Base-by-base conservation (phyloP, 768 basidiomycete species). In the Lepiota subincarnata region DNA sequence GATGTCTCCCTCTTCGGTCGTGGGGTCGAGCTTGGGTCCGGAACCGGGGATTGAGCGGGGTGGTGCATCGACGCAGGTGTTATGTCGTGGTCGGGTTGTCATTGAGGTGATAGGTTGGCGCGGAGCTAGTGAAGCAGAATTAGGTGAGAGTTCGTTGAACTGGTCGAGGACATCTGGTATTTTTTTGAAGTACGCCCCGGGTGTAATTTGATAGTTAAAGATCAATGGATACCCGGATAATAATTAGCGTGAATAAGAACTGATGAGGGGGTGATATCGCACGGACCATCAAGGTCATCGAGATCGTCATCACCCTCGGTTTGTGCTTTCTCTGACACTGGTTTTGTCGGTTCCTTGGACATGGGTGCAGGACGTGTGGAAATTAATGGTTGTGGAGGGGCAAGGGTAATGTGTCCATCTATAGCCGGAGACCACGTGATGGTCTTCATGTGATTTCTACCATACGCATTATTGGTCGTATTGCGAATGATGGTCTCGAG, bases 281-380 rank as follows among this genome's bases (percentile, higher is more conserved):
- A 19, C 59, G 31, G 53, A 76, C 76, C 79, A 64, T 88, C 86
- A 43, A 88, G 78, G 61, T 88, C 86, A 61, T 88, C 86, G 16
- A 86, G 63, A 64, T 88, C 83, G 18, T 85, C 83, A 24, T 77
- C 76, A 3, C 55, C 50, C 34, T 68, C 65, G 11, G 57, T 59
- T 16, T 55, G 49, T 31, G 60, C 54, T 50, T 66, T 62, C 36
- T 62, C 55, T 16, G 63, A 52, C 4, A 56, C 59, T 12, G 62
- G 62, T 50, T 60, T 59, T 35, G 58, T 55, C 31, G 54, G 36
- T 46, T 53, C 35, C 31, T 45, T 38, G n/a, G 52, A 26, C 52
- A 53, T 53, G 20, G 20, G 31, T 31, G 31, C 5, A 24, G 24
- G 24, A 24, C 24, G 31, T 3, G 31, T 31, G 6, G 31, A 11